phyloP scores from a whole-genome alignment of 202 grass and related monocot genomes.

The Elaeis oleifera region DNA sequence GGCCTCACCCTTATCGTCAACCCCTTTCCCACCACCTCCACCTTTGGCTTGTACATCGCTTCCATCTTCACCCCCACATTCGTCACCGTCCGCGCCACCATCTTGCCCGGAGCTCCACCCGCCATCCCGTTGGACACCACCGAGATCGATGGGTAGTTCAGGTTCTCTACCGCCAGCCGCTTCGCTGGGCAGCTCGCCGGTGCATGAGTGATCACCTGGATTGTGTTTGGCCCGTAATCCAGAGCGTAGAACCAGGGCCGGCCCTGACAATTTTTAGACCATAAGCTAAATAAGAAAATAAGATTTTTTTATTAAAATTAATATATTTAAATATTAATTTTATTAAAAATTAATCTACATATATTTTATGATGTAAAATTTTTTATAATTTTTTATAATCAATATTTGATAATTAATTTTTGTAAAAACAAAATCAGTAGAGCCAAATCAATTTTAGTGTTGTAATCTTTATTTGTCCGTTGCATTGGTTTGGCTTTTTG shows the following conservation, averaged over 20 bases:
- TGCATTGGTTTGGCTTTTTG: too few relatives aligned
- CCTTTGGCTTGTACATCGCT: not conserved
- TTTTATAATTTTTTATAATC: too few relatives aligned
- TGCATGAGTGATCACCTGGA: not conserved
- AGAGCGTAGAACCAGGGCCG: not conserved
- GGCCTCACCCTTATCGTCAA: not conserved
- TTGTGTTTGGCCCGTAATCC: not conserved
- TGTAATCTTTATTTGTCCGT: too few relatives aligned
- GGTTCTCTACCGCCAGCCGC: not conserved
- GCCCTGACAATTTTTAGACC: too few relatives aligned
- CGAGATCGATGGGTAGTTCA: slow-evolving; percentile 6
- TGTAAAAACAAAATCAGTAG: too few relatives aligned
- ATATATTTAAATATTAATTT: too few relatives aligned
- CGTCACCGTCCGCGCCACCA: not conserved
- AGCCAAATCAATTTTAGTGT: too few relatives aligned
- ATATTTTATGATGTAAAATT: too few relatives aligned
- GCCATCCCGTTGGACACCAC: not conserved
- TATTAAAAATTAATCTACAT: too few relatives aligned
- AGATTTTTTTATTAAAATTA: too few relatives aligned
- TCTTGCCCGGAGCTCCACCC: not conserved
- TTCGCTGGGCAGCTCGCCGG: not conserved
- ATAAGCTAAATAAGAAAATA: too few relatives aligned
- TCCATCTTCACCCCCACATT: not conserved
- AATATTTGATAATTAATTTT: too few relatives aligned
- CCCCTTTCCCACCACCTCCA: not conserved